Evolutionary conservation across 129 eudicot genomes (phyloP), one percentile per base, ranked within the genome.

Genomic region (Deinandra increscens): DNA sequence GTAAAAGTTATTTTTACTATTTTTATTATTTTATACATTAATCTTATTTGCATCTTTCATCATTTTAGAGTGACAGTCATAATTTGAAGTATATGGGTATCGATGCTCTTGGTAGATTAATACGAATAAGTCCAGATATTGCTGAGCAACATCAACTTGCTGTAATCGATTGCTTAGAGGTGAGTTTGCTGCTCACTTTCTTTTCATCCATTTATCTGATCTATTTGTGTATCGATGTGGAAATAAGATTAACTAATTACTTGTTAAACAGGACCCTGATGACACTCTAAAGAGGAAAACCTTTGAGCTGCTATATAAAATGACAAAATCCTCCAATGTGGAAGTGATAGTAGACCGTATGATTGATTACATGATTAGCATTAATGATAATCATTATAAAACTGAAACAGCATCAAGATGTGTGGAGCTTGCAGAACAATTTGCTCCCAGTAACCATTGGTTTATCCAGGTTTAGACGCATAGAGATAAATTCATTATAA

Each of bases 151-250:
- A 94, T 80, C 99, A 94, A 78, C 86, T 94, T 75, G 96, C 99
- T 76, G 99, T 94, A n/a, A 94, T 94, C 51, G 99, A 94, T 78
- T 94, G 99, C 82, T 81, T 94, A 73, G 99, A 94, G 99, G 99
- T 93, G 71, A 83, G 89, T 67, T 31, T 33, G 37, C 38, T 33
- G 37, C 38, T 26, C 36, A 49, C 37, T 38, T 13, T 78, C 66
- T 10, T 1, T 36, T 0, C 33, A 15, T 51, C 19, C 15, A 46
- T 60, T 29, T n/a, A 37, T 33, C n/a, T 67, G 10, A 67, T 29
- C 56, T 56, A 19, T 62, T 38, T 38, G 29, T 38, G 1, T 9
- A 62, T 62, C 49, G 15, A 4, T 62, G 17, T 62, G 71, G 56
- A 22, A 23, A 44, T 66, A 29, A 66, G 12, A 71, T 92, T 71